Evolutionary conservation across 2,329 filamentous ascomycete genomes (phyloP).

Genomic region (Colletotrichum sp.): DNA sequence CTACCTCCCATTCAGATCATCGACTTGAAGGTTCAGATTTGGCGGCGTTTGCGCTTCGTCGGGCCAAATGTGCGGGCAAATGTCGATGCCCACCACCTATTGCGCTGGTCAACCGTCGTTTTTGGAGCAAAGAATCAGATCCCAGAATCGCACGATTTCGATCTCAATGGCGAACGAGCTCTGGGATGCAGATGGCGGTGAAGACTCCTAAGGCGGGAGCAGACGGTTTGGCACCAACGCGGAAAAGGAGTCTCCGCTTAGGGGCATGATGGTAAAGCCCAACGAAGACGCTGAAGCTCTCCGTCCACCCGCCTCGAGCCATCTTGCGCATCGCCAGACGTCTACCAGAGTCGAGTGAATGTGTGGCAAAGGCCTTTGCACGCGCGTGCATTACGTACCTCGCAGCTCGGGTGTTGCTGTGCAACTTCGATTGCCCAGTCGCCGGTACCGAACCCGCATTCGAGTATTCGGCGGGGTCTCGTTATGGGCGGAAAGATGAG

Average conservation of each 20-base stretch:
- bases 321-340: not conserved
- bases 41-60: slow-evolving; percentile 59
- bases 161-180: not conserved
- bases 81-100: slow-evolving; percentile 76
- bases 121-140: not conserved
- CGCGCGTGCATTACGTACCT: slow-evolving; percentile 52
- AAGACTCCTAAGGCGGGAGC: not conserved
- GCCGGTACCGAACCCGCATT: slow-evolving; percentile 76
- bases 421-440: slow-evolving; percentile 75
- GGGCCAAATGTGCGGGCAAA: slow-evolving; percentile 72
- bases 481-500: slow-evolving; percentile 73
- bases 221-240: not conserved
- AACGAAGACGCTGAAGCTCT: not conserved
- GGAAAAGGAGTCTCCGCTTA: not conserved
- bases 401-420: slow-evolving; percentile 64
- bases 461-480: slow-evolving; percentile 64
- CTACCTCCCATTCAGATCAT: slow-evolving; percentile 71
- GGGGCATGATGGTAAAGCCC: not conserved
- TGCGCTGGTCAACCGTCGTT: slow-evolving; percentile 10
- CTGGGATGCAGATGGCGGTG: not conserved
- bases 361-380: not conserved
- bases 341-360: not conserved
- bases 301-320: not conserved
- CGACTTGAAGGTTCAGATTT: slow-evolving; percentile 75
- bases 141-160: not conserved